phyloP scores from a whole-genome alignment of 345 rosid species.

The Citrus mangshanensis region DNA sequence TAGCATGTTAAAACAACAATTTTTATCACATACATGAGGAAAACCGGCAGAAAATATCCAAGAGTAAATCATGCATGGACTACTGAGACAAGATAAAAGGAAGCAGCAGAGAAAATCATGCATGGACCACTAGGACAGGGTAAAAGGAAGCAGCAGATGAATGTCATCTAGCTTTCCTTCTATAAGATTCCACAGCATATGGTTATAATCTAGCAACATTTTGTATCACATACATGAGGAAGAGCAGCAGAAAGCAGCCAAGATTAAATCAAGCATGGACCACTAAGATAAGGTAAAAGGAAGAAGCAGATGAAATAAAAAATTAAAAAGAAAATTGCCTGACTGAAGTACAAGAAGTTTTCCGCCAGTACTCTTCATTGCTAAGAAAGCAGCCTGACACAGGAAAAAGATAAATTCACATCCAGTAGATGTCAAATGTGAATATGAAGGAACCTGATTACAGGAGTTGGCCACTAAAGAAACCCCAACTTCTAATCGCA shows the following conservation, averaged over 20 bases:
- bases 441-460: neutral
- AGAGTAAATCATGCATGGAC: neutral
- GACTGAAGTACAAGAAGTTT: constrained; percentile 93
- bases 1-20: neutral
- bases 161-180: neutral
- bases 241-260: neutral
- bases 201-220: neutral
- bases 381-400: constrained; percentile 84
- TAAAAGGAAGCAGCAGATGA: neutral
- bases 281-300: neutral
- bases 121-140: neutral
- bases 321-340: constrained; percentile 39
- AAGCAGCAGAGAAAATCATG: too few relatives aligned
- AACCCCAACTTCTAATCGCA: neutral
- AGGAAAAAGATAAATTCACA: neutral
- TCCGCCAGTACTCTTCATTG: constrained; percentile 93
- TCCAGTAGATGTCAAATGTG: neutral
- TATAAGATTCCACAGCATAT: neutral
- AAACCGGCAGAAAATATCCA: neutral
- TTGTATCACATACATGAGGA: neutral
- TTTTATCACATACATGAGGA: neutral
- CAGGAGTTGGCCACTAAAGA: neutral
- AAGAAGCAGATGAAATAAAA: neutral
- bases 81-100: too few relatives aligned
- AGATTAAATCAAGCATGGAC: neutral